Base-by-base conservation (phyloP, 495 filamentous ascomycete species). In the Hypoxylon intermedium region DNA sequence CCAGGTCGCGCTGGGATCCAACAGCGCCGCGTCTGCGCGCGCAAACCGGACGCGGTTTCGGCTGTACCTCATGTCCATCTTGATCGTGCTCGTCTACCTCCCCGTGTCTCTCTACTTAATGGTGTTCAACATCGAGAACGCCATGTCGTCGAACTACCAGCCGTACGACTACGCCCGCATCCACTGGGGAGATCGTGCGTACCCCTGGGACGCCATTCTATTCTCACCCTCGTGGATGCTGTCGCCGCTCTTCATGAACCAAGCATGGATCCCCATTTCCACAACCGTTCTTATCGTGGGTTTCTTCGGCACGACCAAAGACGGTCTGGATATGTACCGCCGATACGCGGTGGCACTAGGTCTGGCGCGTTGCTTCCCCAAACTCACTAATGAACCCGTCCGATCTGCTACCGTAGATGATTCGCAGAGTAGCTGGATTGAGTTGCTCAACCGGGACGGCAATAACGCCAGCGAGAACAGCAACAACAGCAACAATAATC, bases 261-360 rank as follows among this genome's bases (percentile, higher is more conserved):
- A 90, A 66, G 81, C 83, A 40, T 97, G 88, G 86, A 82, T 89
- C 30, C 74, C 85, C 6, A 79, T 90, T 46, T 75, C 76, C 0
- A 75, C 83, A 1, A 83, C 83, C 0, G 77, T 87, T 40, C 58
- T 86, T 41, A 77, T 91, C 11, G 90, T 95, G 61, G 51, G 85
- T 31, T 88, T 92, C 77, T 97, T 96, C 67, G 94, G 94, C 23
- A 82, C 88, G 12, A 92, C 90, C 12, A 77, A 75, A 16, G 93
- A 97, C 53, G 90, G 89, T 3, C 72, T 82, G n/a, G 80, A 80
- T 38, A 85, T 89, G 72, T 97, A 97, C 70, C 80, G 84, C 47
- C 68, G 67, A 2, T 78, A 81, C 58, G 74, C 87, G 2, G 67
- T 79, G 23, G 67, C 54, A 9, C 4, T 84, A 15, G 83, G 85